A percentile compares a stretch with the other conserved stretches of the same genome.
These are phyloP conservation scores for Megacollybia marginata DNA, from an alignment of 768 basidiomycete species.

Conservation along the genomic window DNA sequence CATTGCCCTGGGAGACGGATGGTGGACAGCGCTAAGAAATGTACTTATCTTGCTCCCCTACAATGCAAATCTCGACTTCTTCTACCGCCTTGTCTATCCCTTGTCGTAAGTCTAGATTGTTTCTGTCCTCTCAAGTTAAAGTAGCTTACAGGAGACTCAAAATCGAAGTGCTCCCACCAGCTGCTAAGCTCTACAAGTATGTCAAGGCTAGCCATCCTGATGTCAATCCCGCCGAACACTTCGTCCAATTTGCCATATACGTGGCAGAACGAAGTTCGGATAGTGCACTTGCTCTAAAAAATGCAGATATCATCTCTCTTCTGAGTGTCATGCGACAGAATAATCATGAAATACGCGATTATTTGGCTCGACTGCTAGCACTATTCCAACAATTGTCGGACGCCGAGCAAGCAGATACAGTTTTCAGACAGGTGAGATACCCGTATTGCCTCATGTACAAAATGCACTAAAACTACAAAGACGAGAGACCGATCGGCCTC, in stretches of 20 bases:
- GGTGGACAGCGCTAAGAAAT: conserved; percentile 1
- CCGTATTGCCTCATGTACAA: no score
- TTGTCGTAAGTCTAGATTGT: conserved; percentile 1
- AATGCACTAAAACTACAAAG: background rate
- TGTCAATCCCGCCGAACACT: conserved; percentile 1
- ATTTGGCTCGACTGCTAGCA: no score
- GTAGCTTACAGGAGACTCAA: conserved; percentile 1
- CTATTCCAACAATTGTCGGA: no score
- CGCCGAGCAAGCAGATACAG: no score
- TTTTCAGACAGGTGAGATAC: no score
- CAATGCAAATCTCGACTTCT: conserved; percentile 7
- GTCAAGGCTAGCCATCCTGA: conserved; percentile 2
- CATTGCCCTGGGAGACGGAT: conserved; percentile 4
- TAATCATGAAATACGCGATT: no score
- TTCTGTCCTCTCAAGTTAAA: background rate
- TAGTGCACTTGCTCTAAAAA: conserved; percentile 2
- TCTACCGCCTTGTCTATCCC: conserved; percentile 8
- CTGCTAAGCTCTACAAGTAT: conserved; percentile 2
- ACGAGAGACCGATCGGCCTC: background rate
- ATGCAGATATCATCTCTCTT: conserved; percentile 3
- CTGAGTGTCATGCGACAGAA: background rate
- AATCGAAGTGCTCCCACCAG: conserved; percentile 1
- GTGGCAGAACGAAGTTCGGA: conserved; percentile 5
- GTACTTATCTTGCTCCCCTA: conserved; percentile 3
- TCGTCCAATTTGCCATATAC: conserved; percentile 5